Evolutionary conservation across 768 basidiomycete species (phyloP).

Genomic region (Rhodotorula taiwanensis): DNA sequence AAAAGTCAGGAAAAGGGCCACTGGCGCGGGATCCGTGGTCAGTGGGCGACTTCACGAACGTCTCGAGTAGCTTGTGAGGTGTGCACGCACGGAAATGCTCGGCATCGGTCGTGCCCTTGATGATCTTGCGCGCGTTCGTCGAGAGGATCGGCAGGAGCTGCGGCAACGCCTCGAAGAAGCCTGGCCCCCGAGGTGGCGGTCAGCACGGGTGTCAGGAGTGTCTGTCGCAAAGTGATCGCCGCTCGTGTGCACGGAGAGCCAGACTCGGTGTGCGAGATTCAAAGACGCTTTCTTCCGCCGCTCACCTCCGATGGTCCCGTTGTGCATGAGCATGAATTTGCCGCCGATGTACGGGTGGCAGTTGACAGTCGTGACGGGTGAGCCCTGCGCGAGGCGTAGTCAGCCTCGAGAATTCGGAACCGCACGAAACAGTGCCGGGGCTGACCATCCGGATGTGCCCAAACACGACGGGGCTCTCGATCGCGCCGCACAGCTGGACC

Average conservation of each 20-base stretch:
- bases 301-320: background rate
- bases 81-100: background rate
- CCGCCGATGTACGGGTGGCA: constrained; percentile 1
- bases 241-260: too few species aligned
- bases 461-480: background rate
- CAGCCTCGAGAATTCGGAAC: too few species aligned
- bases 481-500: background rate
- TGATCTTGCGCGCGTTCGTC: background rate
- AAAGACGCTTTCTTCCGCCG: too few species aligned
- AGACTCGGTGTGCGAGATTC: too few species aligned
- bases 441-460: constrained; percentile 7
- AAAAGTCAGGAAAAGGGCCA: constrained; percentile 4
- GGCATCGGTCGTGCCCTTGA: constrained; percentile 4
- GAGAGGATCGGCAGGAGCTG: background rate
- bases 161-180: background rate
- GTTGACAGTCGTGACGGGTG: background rate
- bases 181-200: too few species aligned
- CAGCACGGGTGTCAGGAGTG: too few species aligned
- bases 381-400: background rate
- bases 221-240: too few species aligned
- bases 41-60: too few species aligned
- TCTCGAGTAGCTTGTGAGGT: background rate
- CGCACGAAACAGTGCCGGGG: too few species aligned
- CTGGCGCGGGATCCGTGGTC: background rate
- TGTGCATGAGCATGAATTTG: constrained; percentile 3